Evolutionary conservation across 495 filamentous ascomycete species (phyloP).

Genomic region (Penicillium paradoxum): DNA sequence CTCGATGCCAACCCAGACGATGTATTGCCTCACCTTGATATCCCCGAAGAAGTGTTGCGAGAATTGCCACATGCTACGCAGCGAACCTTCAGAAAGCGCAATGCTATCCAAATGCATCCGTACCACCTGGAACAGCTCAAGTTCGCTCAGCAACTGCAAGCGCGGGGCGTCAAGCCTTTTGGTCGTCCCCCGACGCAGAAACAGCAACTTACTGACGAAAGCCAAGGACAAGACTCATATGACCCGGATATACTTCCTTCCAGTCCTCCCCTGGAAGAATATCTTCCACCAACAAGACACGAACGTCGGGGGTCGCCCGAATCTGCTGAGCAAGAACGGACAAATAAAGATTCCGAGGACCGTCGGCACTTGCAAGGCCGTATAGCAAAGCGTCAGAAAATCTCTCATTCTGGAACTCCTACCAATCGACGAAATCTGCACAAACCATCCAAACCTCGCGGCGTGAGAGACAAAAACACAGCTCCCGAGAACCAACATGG

Average conservation of each 20-base stretch:
- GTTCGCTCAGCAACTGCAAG: conserved; percentile 54
- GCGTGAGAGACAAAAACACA: conserved; percentile 25
- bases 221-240: conserved; percentile 40
- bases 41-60: conserved; percentile 28
- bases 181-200: conserved; percentile 6
- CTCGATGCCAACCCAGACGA: conserved; percentile 14
- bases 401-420: conserved; percentile 19
- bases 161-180: conserved; percentile 49
- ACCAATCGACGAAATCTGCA: conserved; percentile 8
- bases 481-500: conserved; percentile 7
- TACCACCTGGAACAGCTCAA: conserved; percentile 62
- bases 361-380: not conserved
- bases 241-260: conserved; percentile 26
- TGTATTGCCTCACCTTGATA: conserved; percentile 22
- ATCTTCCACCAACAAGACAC: conserved; percentile 9
- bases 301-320: conserved; percentile 9
- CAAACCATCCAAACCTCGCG: conserved; percentile 11
- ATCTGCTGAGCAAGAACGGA: not conserved
- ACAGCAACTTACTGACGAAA: conserved; percentile 47
- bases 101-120: conserved; percentile 70
- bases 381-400: conserved; percentile 31
- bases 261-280: conserved; percentile 30
- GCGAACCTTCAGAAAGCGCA: conserved; percentile 58
- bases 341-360: not conserved
- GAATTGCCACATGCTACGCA: conserved; percentile 30